Base-by-base conservation (phyloP, 371 early-diverging fungal species). In the Mortierella sp. region DNA sequence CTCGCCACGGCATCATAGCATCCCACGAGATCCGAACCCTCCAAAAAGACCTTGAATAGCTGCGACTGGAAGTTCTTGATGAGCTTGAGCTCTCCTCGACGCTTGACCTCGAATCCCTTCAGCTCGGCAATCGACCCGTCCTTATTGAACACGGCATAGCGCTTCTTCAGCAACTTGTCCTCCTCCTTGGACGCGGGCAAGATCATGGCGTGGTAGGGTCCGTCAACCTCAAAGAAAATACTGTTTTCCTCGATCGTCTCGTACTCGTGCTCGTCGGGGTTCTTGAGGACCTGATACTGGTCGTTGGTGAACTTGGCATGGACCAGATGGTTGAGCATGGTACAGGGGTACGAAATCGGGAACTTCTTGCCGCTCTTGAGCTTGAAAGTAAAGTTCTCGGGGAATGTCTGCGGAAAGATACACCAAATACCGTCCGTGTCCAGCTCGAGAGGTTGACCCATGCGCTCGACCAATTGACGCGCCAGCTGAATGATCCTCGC, bases 361-460 rank as follows among this genome's bases (percentile, higher is more conserved):
- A 94, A 86, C 13, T 88, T 90, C 79, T 96, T 96, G 53, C 96
- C 96, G 68, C 90, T 92, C 58, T 87, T 89, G 34, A 97, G 88
- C 61, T 93, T 92, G 87, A 99, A 96, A 2, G 88, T 85, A 86
- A 96, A 96, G 76, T 95, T 96, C 76, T 97, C 96, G 0, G 99
- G 99, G 75, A 99, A 99, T 0, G 91, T 90, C 24, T 91, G 86
- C 0, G 99, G 99, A 44, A 99, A 87, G 40, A 99, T 95, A 86
- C 99, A 98, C 99, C 99, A 99, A 79, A 99, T 99, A 71, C 99
- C 99, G 85, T 99, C 99, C 10, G 99, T 99, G 87, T 99, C 99
- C 67, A 99, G 86, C 88, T 99, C 99, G 9, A 99, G 90, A 3
- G 99, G 98, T 22, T 98, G 92, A 10, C 99, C 99, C 64, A 99